Conservation (phyloP, 352 stramenopile genomes). For the Lagenidium giganteum region DNA sequence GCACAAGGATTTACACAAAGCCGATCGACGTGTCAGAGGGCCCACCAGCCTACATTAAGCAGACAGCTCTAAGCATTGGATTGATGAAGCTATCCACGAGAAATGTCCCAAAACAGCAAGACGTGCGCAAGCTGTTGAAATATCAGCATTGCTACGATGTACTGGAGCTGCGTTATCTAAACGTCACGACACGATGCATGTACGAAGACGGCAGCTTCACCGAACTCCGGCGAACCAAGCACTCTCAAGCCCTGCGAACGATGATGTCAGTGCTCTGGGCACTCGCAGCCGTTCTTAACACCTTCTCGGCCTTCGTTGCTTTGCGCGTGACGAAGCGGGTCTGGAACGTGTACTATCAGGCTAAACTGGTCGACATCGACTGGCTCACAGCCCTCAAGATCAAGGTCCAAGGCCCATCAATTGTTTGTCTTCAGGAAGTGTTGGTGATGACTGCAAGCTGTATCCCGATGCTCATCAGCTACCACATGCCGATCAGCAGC, state of each 20-base stretch:
- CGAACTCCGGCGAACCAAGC: neutral
- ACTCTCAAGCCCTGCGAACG: neutral
- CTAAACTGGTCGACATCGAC: neutral
- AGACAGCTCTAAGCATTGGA: neutral
- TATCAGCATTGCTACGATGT: slow-evolving; percentile 1
- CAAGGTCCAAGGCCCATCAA: neutral
- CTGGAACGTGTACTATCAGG: neutral
- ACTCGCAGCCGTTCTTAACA: neutral
- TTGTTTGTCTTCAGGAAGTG: neutral
- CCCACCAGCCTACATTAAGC: neutral
- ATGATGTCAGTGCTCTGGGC: neutral
- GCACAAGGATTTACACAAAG: neutral
- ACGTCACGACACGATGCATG: neutral
- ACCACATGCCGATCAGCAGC: neutral
- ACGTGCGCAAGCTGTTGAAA: neutral
- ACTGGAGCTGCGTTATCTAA: neutral
- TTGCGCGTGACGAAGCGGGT: neutral
- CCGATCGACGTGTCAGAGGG: no score
- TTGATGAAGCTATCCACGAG: slow-evolving; percentile 1
- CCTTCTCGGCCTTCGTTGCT: neutral
- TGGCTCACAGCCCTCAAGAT: neutral
- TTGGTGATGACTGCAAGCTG: neutral
- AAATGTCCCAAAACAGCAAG: neutral
- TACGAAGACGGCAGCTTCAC: slow-evolving; percentile 1
- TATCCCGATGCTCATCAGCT: neutral